Evolutionary conservation across 2,329 filamentous ascomycete species (phyloP).

Genomic region (Achaetomium macrosporum): DNA sequence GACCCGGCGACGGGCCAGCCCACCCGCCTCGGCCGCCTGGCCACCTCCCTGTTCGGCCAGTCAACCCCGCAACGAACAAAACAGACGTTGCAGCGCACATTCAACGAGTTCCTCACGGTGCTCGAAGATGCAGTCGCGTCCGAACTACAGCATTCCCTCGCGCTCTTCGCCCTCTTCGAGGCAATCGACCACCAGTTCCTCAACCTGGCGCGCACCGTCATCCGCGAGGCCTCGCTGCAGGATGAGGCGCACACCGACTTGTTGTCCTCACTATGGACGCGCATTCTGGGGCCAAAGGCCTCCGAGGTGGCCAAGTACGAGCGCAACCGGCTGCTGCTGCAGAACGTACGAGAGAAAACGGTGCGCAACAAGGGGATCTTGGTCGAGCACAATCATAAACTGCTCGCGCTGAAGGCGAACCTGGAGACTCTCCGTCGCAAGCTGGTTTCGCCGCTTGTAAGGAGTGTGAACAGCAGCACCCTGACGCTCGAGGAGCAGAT

Average conservation of each 20-base stretch:
- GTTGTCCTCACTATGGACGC: constrained; percentile 78
- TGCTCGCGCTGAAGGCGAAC: constrained; percentile 78
- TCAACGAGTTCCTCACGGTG: constrained; percentile 78
- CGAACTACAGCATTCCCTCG: constrained; percentile 73
- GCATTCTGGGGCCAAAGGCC: constrained; percentile 71
- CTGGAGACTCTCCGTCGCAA: constrained; percentile 79
- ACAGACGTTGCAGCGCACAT: constrained; percentile 76
- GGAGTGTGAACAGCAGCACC: constrained; percentile 61
- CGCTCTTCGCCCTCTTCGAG: constrained; percentile 85
- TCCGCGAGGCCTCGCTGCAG: constrained; percentile 75
- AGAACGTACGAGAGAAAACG: constrained; percentile 73
- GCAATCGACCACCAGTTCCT: constrained; percentile 85
- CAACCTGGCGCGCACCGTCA: constrained; percentile 78
- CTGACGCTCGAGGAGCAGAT: constrained; percentile 82
- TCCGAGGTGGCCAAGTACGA: constrained; percentile 81
- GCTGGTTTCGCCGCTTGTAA: constrained; percentile 76
- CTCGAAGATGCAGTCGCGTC: constrained; percentile 84
- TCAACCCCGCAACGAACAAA: constrained; percentile 76
- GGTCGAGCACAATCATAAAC: constrained; percentile 77
- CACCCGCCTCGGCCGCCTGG: constrained; percentile 61
- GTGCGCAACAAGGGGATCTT: constrained; percentile 82
- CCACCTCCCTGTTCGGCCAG: constrained; percentile 70
- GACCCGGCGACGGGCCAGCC: constrained; percentile 47
- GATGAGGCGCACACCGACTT: constrained; percentile 76
- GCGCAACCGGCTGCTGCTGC: constrained; percentile 76